Conservation (phyloP, 345 rosid genomes). For the Sonneratia alba region DNA sequence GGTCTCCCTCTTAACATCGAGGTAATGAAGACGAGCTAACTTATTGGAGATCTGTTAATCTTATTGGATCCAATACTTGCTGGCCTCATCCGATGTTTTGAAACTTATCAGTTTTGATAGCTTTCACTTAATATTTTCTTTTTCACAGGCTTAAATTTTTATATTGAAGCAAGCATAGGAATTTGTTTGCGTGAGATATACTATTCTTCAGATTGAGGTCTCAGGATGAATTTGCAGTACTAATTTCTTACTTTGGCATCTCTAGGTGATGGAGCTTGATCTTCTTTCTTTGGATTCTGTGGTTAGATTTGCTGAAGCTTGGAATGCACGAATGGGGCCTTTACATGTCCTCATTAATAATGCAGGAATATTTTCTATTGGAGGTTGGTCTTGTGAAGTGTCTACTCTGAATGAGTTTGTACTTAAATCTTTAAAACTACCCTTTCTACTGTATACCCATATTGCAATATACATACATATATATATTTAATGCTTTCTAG, state of each 20-base stretch:
- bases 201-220: not conserved
- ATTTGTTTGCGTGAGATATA: not conserved
- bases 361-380: conserved; percentile 91
- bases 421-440: not conserved
- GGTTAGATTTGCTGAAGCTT: conserved; percentile 49
- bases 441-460: not conserved
- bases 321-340: conserved; percentile 59
- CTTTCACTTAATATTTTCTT: not conserved
- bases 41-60: not conserved
- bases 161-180: not conserved
- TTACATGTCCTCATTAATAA: conserved; percentile 83
- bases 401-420: not conserved
- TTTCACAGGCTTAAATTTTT: not conserved
- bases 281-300: conserved; percentile 86
- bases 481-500: not conserved
- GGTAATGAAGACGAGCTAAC: conserved; percentile 20
- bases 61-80: not conserved
- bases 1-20: conserved; percentile 78
- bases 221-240: not conserved
- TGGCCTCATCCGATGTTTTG: not conserved
- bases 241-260: not conserved
- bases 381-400: conserved; percentile 42
- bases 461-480: not conserved
- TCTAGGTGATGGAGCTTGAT: conserved; percentile 87
- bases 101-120: not conserved